A percentile compares a stretch with the other conserved stretches of the same genome.
Evolutionary conservation across 306 rosid species (phyloP).

Genomic region (Elaeagnus macrophylla): DNA sequence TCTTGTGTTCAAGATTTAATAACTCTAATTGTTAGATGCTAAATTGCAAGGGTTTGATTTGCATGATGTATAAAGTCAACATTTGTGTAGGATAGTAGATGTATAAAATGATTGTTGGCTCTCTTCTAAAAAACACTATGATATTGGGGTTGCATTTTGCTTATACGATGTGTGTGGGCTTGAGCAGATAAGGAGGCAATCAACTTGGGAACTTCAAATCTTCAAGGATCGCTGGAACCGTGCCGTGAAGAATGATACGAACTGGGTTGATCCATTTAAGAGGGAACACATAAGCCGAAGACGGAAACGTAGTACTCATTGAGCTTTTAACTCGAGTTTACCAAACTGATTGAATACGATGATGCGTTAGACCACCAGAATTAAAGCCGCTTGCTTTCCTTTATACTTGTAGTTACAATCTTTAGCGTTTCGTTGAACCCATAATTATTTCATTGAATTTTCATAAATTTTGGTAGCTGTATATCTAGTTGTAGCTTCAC

Average conservation of each 20-base stretch:
- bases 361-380: conserved; percentile 13
- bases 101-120: too few species aligned
- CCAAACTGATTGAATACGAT: neutral
- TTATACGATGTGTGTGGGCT: too few species aligned
- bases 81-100: too few species aligned
- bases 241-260: conserved; percentile 50
- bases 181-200: conserved; percentile 81
- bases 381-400: conserved; percentile 15
- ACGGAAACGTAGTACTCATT: conserved; percentile 19
- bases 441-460: conserved; percentile 35
- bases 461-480: conserved; percentile 13
- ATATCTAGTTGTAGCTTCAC: conserved; percentile 4
- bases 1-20: too few species aligned
- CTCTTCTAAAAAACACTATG: too few species aligned
- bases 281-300: neutral
- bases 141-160: too few species aligned
- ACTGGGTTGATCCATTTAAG: conserved; percentile 76
- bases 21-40: too few species aligned
- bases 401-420: conserved; percentile 21
- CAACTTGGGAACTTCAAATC: conserved; percentile 73
- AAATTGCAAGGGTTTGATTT: too few species aligned
- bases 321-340: neutral
- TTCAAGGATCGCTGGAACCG: conserved; percentile 82
- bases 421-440: conserved; percentile 21
- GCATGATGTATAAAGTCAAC: too few species aligned